These are phyloP conservation scores for Schizothecium vesticola DNA, from an alignment of 495 filamentous ascomycete genomes.

Conservation along the genomic window DNA sequence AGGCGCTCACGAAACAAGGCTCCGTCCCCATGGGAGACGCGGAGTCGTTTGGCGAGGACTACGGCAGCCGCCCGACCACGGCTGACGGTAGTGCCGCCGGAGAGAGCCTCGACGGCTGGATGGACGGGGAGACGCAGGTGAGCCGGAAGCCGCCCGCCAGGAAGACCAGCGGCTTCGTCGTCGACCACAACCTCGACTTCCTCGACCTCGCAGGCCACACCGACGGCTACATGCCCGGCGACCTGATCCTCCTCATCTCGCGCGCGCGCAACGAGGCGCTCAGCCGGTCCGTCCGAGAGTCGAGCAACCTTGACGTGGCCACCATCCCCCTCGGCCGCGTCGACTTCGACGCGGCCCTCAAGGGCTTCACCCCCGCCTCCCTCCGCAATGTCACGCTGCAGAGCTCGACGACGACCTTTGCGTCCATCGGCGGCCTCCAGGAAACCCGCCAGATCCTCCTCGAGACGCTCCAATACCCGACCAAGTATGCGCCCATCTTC, in stretches of 20 bases:
- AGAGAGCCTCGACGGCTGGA: constrained; percentile 60
- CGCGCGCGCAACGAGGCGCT: constrained; percentile 88
- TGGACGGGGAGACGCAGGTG: constrained; percentile 51
- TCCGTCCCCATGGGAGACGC: constrained; percentile 36
- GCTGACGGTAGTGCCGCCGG: constrained; percentile 44
- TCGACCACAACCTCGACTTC: constrained; percentile 76
- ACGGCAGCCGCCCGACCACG: constrained; percentile 47
- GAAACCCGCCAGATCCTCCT: constrained; percentile 80
- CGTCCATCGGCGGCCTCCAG: constrained; percentile 81
- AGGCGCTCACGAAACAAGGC: constrained; percentile 56
- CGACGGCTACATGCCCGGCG: constrained; percentile 96
- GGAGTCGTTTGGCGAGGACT: constrained; percentile 30
- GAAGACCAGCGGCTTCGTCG: constrained; percentile 56
- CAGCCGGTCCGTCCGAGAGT: constrained; percentile 61
- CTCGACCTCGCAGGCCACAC: constrained; percentile 88
- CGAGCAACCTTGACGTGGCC: constrained; percentile 19
- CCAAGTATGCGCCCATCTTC: constrained; percentile 96
- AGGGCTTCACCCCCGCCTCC: constrained; percentile 90
- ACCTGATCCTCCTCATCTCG: constrained; percentile 77
- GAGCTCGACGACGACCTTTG: constrained; percentile 79
- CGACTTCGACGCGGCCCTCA: constrained; percentile 79
- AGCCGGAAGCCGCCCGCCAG: constrained; percentile 11
- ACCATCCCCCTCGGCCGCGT: constrained; percentile 55
- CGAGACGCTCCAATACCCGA: constrained; percentile 94
- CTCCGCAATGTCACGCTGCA: constrained; percentile 91